phyloP scores from a whole-genome alignment of 495 filamentous ascomycete genomes.

The Aspergillus sclerotioniger region DNA sequence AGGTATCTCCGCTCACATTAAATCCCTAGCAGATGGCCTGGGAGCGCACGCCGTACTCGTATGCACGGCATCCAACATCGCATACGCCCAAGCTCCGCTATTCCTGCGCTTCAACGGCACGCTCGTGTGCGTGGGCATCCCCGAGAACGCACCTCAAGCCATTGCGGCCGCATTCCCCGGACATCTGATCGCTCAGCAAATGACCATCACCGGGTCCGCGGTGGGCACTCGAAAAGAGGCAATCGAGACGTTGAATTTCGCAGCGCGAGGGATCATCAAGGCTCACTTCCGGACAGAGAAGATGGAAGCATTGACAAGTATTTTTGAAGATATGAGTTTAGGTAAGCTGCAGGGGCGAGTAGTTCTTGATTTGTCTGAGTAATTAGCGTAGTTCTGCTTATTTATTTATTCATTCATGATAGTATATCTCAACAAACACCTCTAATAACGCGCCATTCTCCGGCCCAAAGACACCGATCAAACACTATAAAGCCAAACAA shows the following conservation, averaged over 20 bases:
- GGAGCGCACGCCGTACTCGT: slow-evolving; percentile 66
- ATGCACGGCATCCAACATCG: slow-evolving; percentile 61
- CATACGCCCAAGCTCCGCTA: slow-evolving; percentile 58
- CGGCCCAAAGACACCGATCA: too few species aligned
- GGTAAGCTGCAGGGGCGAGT: slow-evolving; percentile 58
- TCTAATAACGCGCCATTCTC: too few species aligned
- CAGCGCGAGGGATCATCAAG: slow-evolving; percentile 59
- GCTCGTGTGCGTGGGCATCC: slow-evolving; percentile 66
- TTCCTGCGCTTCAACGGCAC: slow-evolving; percentile 64
- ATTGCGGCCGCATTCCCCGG: slow-evolving; percentile 57
- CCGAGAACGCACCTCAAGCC: slow-evolving; percentile 56
- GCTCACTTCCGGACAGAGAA: slow-evolving; percentile 56
- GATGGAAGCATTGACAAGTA: slow-evolving; percentile 59
- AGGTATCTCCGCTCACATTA: slow-evolving; percentile 53
- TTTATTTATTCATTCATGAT: too few species aligned
- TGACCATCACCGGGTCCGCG: slow-evolving; percentile 58
- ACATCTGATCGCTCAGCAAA: slow-evolving; percentile 49
- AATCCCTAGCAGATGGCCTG: slow-evolving; percentile 56
- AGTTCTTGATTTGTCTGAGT: slow-evolving; percentile 59
- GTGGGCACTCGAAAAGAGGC: slow-evolving; percentile 66
- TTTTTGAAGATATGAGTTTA: slow-evolving; percentile 60
- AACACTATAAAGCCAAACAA: too few species aligned
- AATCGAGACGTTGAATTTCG: slow-evolving; percentile 64
- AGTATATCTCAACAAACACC: too few species aligned
- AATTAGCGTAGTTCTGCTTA: too few species aligned